Percentiles rank a stretch among this genome's conserved stretches.
phyloP scores from a whole-genome alignment of 768 basidiomycete genomes.

The Tulasnella sp. region DNA sequence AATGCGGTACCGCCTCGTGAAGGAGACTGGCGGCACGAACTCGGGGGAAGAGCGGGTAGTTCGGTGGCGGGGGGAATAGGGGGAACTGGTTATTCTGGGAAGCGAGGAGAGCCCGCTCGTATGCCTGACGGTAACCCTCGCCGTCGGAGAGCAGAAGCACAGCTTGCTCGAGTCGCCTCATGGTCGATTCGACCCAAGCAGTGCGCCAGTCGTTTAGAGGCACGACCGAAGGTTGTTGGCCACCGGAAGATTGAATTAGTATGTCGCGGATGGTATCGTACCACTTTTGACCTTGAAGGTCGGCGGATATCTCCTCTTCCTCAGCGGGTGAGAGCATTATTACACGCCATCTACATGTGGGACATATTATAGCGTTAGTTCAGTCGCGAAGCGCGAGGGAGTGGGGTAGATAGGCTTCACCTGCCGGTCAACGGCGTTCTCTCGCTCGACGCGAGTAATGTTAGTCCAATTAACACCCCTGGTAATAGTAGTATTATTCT shows the following conservation, averaged over 20 bases:
- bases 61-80: constrained; percentile 70
- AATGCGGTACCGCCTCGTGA: constrained; percentile 29
- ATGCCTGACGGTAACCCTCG: constrained; percentile 40
- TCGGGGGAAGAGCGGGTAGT: constrained; percentile 72
- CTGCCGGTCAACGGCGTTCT: constrained; percentile 77
- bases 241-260: constrained; percentile 38
- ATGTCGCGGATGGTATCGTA: constrained; percentile 72
- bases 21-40: constrained; percentile 67
- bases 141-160: constrained; percentile 27
- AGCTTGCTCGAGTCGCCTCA: constrained; percentile 63
- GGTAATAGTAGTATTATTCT: constrained; percentile 50
- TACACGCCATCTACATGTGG: constrained; percentile 54
- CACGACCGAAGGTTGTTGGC: constrained; percentile 45
- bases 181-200: constrained; percentile 69
- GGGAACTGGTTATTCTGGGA: constrained; percentile 29
- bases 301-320: constrained; percentile 76
- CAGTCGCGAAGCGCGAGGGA: not conserved
- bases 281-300: constrained; percentile 79
- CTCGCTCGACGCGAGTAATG: constrained; percentile 62
- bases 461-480: constrained; percentile 48
- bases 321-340: constrained; percentile 88
- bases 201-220: constrained; percentile 81
- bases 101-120: constrained; percentile 39
- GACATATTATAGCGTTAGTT: not conserved
- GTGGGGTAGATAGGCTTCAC: constrained; percentile 39